These are phyloP conservation scores for Trichophyton schoenleinii DNA, from an alignment of 2,329 filamentous ascomycete species.

Conservation along the genomic window DNA sequence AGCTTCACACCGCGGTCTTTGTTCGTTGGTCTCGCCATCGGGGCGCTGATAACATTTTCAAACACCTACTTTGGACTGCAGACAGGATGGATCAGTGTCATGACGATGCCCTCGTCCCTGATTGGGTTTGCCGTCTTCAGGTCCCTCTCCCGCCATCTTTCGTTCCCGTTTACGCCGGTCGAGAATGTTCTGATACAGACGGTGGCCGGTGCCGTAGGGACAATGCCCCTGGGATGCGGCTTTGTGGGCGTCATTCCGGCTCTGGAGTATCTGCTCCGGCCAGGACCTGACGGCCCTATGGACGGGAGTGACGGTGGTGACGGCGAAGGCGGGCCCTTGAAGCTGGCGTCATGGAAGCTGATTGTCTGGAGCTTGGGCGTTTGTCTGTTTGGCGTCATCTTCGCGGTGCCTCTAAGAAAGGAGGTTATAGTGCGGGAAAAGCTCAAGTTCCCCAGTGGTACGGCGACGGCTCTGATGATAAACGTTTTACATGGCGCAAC, in stretches of 20 bases:
- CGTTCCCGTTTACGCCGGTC: conserved; percentile 76
- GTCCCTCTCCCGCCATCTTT: conserved; percentile 56
- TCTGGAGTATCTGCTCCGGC: conserved; percentile 68
- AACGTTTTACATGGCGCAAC: conserved; percentile 64
- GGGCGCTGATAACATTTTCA: conserved; percentile 83
- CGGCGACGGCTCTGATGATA: conserved; percentile 88
- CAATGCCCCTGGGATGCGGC: conserved; percentile 90
- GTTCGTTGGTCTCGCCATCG: conserved; percentile 66
- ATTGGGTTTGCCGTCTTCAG: conserved; percentile 94
- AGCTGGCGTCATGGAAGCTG: conserved; percentile 60
- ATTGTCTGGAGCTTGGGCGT: conserved; percentile 85
- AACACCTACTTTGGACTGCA: conserved; percentile 99
- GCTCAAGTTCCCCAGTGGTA: conserved; percentile 87
- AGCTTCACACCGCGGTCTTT: conserved; percentile 81
- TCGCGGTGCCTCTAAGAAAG: conserved; percentile 77
- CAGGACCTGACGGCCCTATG: conserved; percentile 64
- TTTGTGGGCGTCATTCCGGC: conserved; percentile 93
- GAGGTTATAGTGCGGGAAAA: conserved; percentile 91
- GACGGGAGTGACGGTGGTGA: conserved; percentile 54
- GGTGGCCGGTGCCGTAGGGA: conserved; percentile 86
- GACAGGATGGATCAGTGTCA: conserved; percentile 70
- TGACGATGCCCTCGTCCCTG: conserved; percentile 92
- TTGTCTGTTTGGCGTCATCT: conserved; percentile 93
- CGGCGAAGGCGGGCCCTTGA: conserved; percentile 66
- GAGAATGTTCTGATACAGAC: conserved; percentile 97